Base-by-base conservation (phyloP, 2,329 filamentous ascomycete genomes). In the Aspergillus sp. region DNA sequence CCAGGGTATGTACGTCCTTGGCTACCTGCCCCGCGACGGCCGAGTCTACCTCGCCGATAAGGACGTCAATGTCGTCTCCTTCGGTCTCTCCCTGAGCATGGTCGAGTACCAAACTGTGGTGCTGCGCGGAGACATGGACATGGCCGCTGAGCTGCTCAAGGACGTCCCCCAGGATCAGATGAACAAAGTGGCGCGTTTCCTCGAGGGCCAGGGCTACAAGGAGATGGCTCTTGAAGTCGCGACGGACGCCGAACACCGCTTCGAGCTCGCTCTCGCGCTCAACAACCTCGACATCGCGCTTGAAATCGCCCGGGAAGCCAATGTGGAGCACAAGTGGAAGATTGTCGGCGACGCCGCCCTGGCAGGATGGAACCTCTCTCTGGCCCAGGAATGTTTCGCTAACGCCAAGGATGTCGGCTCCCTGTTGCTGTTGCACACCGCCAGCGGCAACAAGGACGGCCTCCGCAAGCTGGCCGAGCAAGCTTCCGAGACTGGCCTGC, bases 271-370 rank as follows among this genome's bases (percentile, higher is more conserved):
- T 0, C 80, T 99, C 29, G 82, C 85, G 3, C 80, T 99, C 41
- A 90, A 88, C 64, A 88, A 94, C 58, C 83, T 97, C 13, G 83
- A 92, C 38, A 89, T 93, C 65, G 93, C 93, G 0, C 81, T 96
- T 3, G 86, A 91, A 55, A 85, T 97, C 47, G 93, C 94, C 5
- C 83, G 86, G 38, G 81, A 88, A 70, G 88, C 91, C 10, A 88
- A 97, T 58, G 89, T 86, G 1, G 94, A 97, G 71, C 93, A 97
- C 76, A 96, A 96, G 76, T 99, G 94, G 94, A 97, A 97, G 81
- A 92, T 86, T 3, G 90, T 99, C 4, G 94, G 94, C 55, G 94
- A 99, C 64, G 89, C 92, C 1, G 94, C 94, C 1, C 82, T 99
- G 38, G 77, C 85, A 9, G 87, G 79, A 1, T 99, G 93, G 94